Percentiles rank a stretch among this genome's conserved stretches.
phyloP scores from a whole-genome alignment of 75 land plant species.

The Isoetes taiwanensis region DNA sequence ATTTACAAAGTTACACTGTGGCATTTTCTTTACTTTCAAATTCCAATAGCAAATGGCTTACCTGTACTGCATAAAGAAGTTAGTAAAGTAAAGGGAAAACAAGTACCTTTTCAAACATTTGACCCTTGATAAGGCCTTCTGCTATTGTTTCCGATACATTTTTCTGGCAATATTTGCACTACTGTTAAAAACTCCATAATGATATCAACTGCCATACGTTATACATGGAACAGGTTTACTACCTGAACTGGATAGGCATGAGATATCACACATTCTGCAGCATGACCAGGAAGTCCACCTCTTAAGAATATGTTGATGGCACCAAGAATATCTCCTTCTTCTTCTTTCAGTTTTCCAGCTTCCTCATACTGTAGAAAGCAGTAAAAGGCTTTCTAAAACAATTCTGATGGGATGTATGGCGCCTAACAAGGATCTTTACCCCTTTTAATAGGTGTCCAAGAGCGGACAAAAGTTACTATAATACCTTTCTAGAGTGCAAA shows the following conservation, averaged over 20 bases:
- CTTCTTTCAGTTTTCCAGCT: conserved; percentile 18
- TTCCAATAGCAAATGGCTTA: background rate
- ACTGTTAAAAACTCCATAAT: background rate
- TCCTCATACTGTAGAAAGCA: conserved; percentile 18
- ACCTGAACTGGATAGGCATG: conserved; percentile 12
- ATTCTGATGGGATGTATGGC: background rate
- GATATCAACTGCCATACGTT: background rate
- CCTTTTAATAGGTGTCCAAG: too few relatives aligned
- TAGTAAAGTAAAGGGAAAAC: background rate
- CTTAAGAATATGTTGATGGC: conserved; percentile 19
- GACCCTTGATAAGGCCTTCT: conserved; percentile 10
- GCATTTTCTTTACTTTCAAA: background rate
- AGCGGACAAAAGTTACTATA: too few relatives aligned
- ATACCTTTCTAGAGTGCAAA: too few relatives aligned
- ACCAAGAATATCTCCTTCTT: conserved; percentile 19
- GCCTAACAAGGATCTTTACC: too few relatives aligned
- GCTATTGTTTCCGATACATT: conserved; percentile 18
- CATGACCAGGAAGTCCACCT: conserved; percentile 25
- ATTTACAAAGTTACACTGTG: too few relatives aligned
- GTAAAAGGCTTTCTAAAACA: background rate
- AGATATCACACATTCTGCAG: conserved; percentile 23
- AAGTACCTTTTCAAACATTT: conserved; percentile 29
- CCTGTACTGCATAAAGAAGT: background rate
- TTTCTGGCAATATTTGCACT: conserved; percentile 7
- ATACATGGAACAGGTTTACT: background rate